Evolutionary conservation across 768 basidiomycete species (phyloP).

Genomic region (Phylloporus sp.): DNA sequence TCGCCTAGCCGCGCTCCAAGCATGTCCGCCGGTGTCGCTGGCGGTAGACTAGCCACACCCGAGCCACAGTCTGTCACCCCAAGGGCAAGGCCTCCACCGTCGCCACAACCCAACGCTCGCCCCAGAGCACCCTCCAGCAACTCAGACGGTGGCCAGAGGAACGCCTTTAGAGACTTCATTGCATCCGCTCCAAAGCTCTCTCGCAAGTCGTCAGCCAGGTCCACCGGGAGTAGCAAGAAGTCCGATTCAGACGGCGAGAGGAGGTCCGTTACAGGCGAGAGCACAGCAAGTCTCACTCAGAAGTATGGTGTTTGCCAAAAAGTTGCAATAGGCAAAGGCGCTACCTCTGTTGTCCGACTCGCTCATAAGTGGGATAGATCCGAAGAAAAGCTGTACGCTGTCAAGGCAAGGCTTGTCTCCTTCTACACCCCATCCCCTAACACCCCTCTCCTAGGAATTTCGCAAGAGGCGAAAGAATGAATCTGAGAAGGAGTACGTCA

Average conservation of each 20-base stretch:
- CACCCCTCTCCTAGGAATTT: constrained; percentile 69
- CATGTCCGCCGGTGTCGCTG: constrained; percentile 35
- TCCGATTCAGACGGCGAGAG: constrained; percentile 61
- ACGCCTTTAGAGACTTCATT: constrained; percentile 81
- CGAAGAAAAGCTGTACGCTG: constrained; percentile 96
- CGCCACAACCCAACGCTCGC: constrained; percentile 25
- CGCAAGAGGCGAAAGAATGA: constrained; percentile 97
- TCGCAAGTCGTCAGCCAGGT: constrained; percentile 68
- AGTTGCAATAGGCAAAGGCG: constrained; percentile 95
- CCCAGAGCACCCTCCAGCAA: constrained; percentile 42
- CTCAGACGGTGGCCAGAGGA: constrained; percentile 65
- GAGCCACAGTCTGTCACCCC: constrained; percentile 24
- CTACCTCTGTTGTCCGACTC: constrained; percentile 93
- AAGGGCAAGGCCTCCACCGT: constrained; percentile 18
- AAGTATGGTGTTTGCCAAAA: constrained; percentile 98
- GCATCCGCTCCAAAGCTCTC: constrained; percentile 68
- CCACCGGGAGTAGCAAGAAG: constrained; percentile 57
- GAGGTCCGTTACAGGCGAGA: constrained; percentile 47
- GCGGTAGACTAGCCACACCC: constrained; percentile 30
- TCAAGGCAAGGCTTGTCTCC: constrained; percentile 60
- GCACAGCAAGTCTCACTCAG: constrained; percentile 59
- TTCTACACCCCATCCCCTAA: not conserved
- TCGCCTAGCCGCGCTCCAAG: constrained; percentile 43
- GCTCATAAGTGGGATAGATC: constrained; percentile 98
- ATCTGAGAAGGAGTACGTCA: constrained; percentile 98